These are phyloP conservation scores for Trichoderma atroviride DNA, from an alignment of 2,329 filamentous ascomycete genomes.

Conservation along the genomic window DNA sequence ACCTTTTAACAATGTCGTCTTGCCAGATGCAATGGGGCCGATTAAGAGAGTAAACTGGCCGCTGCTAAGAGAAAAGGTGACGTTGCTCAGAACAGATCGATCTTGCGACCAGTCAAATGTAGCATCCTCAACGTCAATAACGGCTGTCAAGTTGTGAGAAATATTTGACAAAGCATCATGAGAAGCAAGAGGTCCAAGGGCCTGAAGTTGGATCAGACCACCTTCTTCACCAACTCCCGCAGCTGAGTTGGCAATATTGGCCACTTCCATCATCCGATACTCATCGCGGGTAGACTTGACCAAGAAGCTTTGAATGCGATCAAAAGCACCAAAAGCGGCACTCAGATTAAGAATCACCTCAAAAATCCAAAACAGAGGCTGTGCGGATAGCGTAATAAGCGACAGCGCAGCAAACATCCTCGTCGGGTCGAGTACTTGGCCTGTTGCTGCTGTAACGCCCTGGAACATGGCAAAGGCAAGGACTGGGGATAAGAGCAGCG, in stretches of 20 bases:
- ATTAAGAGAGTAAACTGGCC: conserved; percentile 45
- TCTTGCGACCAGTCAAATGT: conserved; percentile 43
- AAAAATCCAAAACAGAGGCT: conserved; percentile 46
- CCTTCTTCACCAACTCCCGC: not conserved
- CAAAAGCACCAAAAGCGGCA: conserved; percentile 44
- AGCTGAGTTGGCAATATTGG: not conserved
- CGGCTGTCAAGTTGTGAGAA: too few species aligned
- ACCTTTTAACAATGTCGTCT: conserved; percentile 48
- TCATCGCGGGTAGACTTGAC: conserved; percentile 35
- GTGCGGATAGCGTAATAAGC: conserved; percentile 43
- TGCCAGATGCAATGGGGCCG: conserved; percentile 49
- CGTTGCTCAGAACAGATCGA: conserved; percentile 35
- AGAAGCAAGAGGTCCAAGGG: not conserved
- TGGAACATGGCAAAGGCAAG: conserved; percentile 45
- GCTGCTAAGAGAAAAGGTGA: conserved; percentile 40
- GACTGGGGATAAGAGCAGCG: conserved; percentile 41
- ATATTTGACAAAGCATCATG: not conserved
- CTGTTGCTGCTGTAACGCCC: conserved; percentile 35
- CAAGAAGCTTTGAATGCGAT: conserved; percentile 46
- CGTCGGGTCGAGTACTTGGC: conserved; percentile 37
- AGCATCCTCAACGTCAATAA: conserved; percentile 32
- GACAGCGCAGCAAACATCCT: conserved; percentile 48
- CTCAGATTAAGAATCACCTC: conserved; percentile 43
- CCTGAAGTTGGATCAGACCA: not conserved
- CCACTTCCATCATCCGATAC: conserved; percentile 27